Evolutionary conservation across 23 red algal species (phyloP).

Genomic region (Agarophyton chilense): DNA sequence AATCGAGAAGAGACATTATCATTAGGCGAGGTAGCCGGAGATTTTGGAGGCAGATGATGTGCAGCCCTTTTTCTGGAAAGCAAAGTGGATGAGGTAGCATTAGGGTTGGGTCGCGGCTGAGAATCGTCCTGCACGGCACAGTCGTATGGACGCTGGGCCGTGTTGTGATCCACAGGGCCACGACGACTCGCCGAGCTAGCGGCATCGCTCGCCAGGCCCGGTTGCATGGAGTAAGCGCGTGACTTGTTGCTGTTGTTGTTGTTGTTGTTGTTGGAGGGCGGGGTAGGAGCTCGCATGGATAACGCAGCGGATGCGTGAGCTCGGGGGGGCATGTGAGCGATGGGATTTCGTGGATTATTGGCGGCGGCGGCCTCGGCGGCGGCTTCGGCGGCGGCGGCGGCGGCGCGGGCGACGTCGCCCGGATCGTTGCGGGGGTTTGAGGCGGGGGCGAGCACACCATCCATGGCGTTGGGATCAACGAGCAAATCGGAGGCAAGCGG

Average conservation of each 20-base stretch:
- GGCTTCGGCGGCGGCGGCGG: background rate
- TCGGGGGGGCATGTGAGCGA: background rate
- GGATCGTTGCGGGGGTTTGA: conserved; percentile 1
- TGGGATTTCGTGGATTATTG: conserved; percentile 4
- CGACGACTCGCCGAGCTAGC: conserved; percentile 45
- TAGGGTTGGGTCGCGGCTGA: conserved; percentile 22
- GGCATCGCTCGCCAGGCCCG: conserved; percentile 35
- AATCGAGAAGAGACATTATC: conserved; percentile 15
- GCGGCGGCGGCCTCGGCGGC: conserved; percentile 20
- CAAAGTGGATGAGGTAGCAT: background rate
- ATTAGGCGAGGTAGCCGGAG: background rate
- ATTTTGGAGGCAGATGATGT: conserved; percentile 16
- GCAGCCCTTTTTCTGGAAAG: conserved; percentile 8
- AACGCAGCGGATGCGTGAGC: background rate
- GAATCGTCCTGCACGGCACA: conserved; percentile 47
- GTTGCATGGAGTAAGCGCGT: background rate
- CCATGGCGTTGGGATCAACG: background rate
- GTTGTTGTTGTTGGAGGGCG: background rate
- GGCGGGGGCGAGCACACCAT: background rate
- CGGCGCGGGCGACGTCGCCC: background rate
- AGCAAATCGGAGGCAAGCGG: conserved; percentile 2
- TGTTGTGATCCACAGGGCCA: conserved; percentile 30
- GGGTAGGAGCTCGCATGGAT: conserved; percentile 11
- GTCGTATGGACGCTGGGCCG: conserved; percentile 12
- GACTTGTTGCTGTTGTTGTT: no score